phyloP scores from a whole-genome alignment of 2,329 filamentous ascomycete genomes.

The Arthrobotrys sinensis region DNA sequence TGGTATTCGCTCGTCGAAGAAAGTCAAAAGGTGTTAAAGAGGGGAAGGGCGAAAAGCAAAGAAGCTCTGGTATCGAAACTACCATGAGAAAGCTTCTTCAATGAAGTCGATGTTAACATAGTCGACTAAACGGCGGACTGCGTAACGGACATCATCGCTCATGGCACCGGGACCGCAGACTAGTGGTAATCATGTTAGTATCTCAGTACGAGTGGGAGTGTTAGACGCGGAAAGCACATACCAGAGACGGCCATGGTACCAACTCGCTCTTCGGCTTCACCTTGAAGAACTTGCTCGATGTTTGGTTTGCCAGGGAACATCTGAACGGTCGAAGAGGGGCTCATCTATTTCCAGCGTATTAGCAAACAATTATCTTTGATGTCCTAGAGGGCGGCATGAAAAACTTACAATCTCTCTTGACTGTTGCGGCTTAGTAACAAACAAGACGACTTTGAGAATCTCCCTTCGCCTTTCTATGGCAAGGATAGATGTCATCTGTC shows the following conservation, averaged over 20 bases:
- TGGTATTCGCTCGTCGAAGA: slow-evolving; percentile 37
- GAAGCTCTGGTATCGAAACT: slow-evolving; percentile 17
- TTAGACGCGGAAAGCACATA: slow-evolving; percentile 71
- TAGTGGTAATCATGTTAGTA: slow-evolving; percentile 25
- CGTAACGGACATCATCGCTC: slow-evolving; percentile 81
- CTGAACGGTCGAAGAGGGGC: slow-evolving; percentile 81
- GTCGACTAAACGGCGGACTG: slow-evolving; percentile 76
- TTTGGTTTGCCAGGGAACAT: slow-evolving; percentile 88
- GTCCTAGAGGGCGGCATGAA: not conserved
- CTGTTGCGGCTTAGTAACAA: slow-evolving; percentile 76
- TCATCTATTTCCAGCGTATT: slow-evolving; percentile 65
- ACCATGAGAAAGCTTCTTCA: slow-evolving; percentile 80
- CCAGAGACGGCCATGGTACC: slow-evolving; percentile 82
- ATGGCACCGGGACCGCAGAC: slow-evolving; percentile 83
- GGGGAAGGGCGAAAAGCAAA: not conserved
- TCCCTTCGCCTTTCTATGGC: slow-evolving; percentile 82
- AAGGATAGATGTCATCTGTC: slow-evolving; percentile 86
- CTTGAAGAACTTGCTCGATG: slow-evolving; percentile 79
- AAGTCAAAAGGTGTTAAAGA: slow-evolving; percentile 4
- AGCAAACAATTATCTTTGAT: not conserved
- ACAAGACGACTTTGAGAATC: slow-evolving; percentile 82
- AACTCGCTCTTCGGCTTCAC: slow-evolving; percentile 81
- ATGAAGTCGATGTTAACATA: slow-evolving; percentile 79
- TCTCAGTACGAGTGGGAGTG: not conserved
- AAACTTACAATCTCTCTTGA: slow-evolving; percentile 67